These are phyloP conservation scores for Cladosporium colombiae DNA, from an alignment of 2,329 filamentous ascomycete genomes.

Conservation along the genomic window DNA sequence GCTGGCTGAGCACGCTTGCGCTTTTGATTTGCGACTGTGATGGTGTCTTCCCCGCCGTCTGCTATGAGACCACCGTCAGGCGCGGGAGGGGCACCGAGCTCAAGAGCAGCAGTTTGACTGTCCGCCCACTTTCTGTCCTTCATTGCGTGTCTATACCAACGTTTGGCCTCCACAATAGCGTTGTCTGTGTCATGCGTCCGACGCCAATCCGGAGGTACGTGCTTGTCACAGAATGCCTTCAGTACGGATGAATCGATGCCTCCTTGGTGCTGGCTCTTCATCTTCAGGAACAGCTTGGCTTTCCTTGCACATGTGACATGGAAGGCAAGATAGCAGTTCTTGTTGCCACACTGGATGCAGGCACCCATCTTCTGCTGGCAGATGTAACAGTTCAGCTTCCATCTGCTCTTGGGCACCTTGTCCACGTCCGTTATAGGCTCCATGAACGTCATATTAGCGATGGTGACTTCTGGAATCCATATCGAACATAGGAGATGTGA, in stretches of 20 bases:
- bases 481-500: constrained; percentile 94
- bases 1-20: constrained; percentile 54
- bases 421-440: constrained; percentile 98
- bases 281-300: constrained; percentile 85
- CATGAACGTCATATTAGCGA: constrained; percentile 97
- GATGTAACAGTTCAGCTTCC: constrained; percentile 86
- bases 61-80: constrained; percentile 49
- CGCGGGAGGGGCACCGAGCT: constrained; percentile 68
- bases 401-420: constrained; percentile 91
- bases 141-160: constrained; percentile 88
- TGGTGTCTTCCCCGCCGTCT: constrained; percentile 49
- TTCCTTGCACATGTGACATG: constrained; percentile 93
- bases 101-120: constrained; percentile 78
- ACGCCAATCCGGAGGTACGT: constrained; percentile 86
- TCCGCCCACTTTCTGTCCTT: constrained; percentile 88
- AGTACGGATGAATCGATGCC: constrained; percentile 79
- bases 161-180: constrained; percentile 79
- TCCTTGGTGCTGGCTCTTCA: constrained; percentile 87
- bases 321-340: constrained; percentile 94
- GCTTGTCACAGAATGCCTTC: constrained; percentile 94
- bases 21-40: constrained; percentile 60
- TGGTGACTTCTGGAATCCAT: constrained; percentile 96
- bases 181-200: constrained; percentile 80
- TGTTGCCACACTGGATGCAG: constrained; percentile 97
- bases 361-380: constrained; percentile 97